Percentiles rank a stretch among this genome's conserved stretches.
phyloP scores from a whole-genome alignment of 2,329 filamentous ascomycete genomes.

The Trichoderma hamatum region DNA sequence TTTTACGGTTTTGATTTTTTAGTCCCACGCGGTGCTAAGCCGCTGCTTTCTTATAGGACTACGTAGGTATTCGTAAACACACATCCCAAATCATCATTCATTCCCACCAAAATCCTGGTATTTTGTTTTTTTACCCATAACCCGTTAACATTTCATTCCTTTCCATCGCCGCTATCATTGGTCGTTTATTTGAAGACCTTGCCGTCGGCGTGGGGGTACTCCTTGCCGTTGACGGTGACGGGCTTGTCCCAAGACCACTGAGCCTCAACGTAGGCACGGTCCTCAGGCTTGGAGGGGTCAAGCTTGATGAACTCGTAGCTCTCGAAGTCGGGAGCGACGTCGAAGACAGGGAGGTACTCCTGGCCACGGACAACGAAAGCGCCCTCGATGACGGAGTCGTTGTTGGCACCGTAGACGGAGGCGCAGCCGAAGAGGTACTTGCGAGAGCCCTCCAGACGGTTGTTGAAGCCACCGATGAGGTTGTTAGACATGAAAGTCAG shows the following conservation, averaged over 20 bases:
- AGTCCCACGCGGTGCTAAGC: conserved; percentile 1
- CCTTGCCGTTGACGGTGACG: conserved; percentile 79
- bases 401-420: conserved; percentile 86
- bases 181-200: conserved; percentile 95
- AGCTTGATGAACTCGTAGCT: conserved; percentile 97
- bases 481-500: conserved; percentile 99
- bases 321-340: conserved; percentile 96
- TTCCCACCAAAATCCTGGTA: conserved; percentile 32
- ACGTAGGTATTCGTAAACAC: conserved; percentile 20
- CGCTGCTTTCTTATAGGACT: conserved; percentile 9
- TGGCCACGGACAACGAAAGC: conserved; percentile 95
- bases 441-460: conserved; percentile 93
- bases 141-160: conserved; percentile 38
- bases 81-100: conserved; percentile 35
- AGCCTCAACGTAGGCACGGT: conserved; percentile 82
- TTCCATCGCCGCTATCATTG: conserved; percentile 25
- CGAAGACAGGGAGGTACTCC: conserved; percentile 82
- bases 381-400: conserved; percentile 89
- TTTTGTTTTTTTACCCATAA: conserved; percentile 40
- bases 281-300: conserved; percentile 81
- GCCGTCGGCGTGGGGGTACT: conserved; percentile 83
- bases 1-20: conserved; percentile 26
- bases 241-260: conserved; percentile 93
- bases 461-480: conserved; percentile 97
- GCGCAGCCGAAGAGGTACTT: conserved; percentile 95